phyloP scores from a whole-genome alignment of 2,329 filamentous ascomycete genomes.

The Fusarium sp. region DNA sequence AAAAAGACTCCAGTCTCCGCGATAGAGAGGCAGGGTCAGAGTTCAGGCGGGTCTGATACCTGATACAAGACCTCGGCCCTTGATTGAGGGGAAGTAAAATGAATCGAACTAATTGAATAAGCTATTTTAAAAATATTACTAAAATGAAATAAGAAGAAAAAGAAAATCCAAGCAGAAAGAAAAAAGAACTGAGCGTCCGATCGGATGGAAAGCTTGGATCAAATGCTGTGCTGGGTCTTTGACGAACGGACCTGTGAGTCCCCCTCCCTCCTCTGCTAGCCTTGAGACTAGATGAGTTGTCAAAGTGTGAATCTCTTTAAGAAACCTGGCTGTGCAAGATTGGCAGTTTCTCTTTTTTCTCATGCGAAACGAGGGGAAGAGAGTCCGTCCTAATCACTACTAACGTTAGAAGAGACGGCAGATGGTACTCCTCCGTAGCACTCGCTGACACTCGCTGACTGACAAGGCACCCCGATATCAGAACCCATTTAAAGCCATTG shows the following conservation, averaged over 20 bases:
- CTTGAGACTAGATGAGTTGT: constrained; percentile 41
- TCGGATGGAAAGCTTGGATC: constrained; percentile 36
- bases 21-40: constrained; percentile 18
- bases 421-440: no score
- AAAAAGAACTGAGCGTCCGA: constrained; percentile 1
- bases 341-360: constrained; percentile 29
- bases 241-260: constrained; percentile 6
- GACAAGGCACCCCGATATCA: constrained; percentile 23
- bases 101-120: not conserved
- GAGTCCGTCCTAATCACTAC: no score
- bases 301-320: constrained; percentile 29
- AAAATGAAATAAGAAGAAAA: not conserved
- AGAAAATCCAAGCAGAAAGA: not conserved
- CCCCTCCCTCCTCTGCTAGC: constrained; percentile 12
- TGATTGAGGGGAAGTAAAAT: not conserved
- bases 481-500: constrained; percentile 25
- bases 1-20: constrained; percentile 5
- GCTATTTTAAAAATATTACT: no score
- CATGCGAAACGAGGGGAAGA: constrained; percentile 20
- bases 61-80: constrained; percentile 1
- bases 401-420: no score
- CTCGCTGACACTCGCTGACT: not conserved
- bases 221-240: constrained; percentile 9
- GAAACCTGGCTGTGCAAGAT: constrained; percentile 39
- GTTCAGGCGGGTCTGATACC: constrained; percentile 12